These are phyloP conservation scores for Metschnikowia lochheadii DNA, from an alignment of 805 yeast genomes.

Conservation along the genomic window DNA sequence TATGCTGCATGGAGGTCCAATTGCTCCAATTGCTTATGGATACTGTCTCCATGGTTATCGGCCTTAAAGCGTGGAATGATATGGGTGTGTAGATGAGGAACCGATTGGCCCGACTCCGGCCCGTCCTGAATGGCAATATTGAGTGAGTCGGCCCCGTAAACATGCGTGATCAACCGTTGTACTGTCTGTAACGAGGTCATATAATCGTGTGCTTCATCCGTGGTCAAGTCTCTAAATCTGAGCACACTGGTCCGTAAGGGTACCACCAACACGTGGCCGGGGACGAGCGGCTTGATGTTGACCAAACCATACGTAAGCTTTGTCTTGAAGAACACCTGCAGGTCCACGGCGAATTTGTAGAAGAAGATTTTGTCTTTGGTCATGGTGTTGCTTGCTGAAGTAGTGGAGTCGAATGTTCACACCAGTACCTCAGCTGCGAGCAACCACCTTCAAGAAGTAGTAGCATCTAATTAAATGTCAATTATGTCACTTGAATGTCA, in stretches of 20 bases:
- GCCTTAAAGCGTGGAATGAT: slow-evolving; percentile 75
- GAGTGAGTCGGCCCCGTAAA: slow-evolving; percentile 74
- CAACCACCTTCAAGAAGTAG: no score
- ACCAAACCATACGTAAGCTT: slow-evolving; percentile 78
- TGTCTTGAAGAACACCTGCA: slow-evolving; percentile 58
- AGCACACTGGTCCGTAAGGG: slow-evolving; percentile 65
- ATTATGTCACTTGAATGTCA: no score
- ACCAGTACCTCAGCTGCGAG: no score
- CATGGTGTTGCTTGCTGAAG: neutral
- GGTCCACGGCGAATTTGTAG: slow-evolving; percentile 50
- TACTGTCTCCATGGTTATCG: slow-evolving; percentile 53
- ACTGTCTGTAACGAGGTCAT: slow-evolving; percentile 71
- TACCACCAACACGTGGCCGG: slow-evolving; percentile 86
- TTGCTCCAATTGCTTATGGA: slow-evolving; percentile 63
- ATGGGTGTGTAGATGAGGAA: slow-evolving; percentile 94
- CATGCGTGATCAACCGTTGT: slow-evolving; percentile 58
- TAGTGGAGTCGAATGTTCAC: no score
- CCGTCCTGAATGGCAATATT: slow-evolving; percentile 97
- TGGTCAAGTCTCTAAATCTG: slow-evolving; percentile 63
- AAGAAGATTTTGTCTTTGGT: slow-evolving; percentile 35
- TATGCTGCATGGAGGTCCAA: slow-evolving; percentile 43
- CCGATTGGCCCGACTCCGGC: slow-evolving; percentile 91
- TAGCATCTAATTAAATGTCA: no score
- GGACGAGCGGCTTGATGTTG: slow-evolving; percentile 85
- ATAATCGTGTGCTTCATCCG: slow-evolving; percentile 73